These are phyloP conservation scores for Trametes meyenii DNA, from an alignment of 768 basidiomycete species.

Conservation along the genomic window DNA sequence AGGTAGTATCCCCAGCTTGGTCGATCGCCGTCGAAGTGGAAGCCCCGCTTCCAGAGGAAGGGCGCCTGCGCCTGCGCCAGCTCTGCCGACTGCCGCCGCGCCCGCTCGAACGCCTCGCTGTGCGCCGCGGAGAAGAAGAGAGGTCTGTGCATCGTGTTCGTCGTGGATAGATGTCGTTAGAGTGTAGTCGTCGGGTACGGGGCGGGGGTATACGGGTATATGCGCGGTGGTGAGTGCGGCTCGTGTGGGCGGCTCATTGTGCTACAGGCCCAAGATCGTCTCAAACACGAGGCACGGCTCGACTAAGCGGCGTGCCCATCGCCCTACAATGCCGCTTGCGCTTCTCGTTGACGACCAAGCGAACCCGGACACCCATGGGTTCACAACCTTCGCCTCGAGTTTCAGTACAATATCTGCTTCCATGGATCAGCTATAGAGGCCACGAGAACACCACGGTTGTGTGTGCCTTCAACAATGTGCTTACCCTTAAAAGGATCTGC, in stretches of 20 bases:
- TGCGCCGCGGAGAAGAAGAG: conserved; percentile 23
- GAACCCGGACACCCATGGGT: not conserved
- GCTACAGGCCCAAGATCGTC: conserved; percentile 2
- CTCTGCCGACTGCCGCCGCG: conserved; percentile 11
- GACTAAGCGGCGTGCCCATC: conserved; percentile 14
- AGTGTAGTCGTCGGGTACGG: conserved; percentile 3
- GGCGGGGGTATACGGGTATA: conserved; percentile 15
- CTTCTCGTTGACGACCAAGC: not conserved
- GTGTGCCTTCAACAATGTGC: no score
- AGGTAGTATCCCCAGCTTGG: conserved; percentile 25
- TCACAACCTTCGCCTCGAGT: not conserved
- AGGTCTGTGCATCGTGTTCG: conserved; percentile 10
- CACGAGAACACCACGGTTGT: not conserved
- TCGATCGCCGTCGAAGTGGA: conserved; percentile 11
- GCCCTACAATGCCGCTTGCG: conserved; percentile 1
- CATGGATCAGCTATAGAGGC: no score
- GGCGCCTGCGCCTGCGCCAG: not conserved
- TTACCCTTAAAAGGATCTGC: no score
- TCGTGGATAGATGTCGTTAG: conserved; percentile 7
- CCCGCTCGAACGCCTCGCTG: conserved; percentile 17
- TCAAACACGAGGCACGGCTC: conserved; percentile 13
- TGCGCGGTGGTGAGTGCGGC: conserved; percentile 15
- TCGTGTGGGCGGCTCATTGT: conserved; percentile 12
- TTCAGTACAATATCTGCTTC: not conserved
- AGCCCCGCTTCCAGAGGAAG: conserved; percentile 19